phyloP scores from a whole-genome alignment of 1,284 basidiomycete genomes.

The Cystobasidium slooffiae region DNA sequence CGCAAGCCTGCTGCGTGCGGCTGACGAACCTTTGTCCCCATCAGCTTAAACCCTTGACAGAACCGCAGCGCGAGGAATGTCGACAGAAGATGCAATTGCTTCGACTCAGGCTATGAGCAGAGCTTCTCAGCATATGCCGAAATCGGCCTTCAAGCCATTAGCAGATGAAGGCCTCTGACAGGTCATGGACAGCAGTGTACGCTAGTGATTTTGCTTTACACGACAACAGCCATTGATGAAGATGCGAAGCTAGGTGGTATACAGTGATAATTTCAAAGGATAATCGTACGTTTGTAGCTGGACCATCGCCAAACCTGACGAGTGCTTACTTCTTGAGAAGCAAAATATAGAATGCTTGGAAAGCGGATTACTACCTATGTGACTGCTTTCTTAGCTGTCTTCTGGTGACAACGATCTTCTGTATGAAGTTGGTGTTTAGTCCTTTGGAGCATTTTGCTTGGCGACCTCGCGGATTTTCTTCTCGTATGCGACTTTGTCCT shows the following conservation, averaged over 20 bases:
- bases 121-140: background rate
- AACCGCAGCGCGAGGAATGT: slow-evolving; percentile 1
- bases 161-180: background rate
- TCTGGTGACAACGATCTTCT: background rate
- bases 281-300: too few relatives aligned
- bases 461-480: slow-evolving; percentile 43
- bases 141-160: too few relatives aligned
- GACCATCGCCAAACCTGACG: too few relatives aligned
- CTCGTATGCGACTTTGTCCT: slow-evolving; percentile 44
- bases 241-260: too few relatives aligned
- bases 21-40: background rate
- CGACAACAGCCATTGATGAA: slow-evolving; percentile 3
- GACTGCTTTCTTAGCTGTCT: too few relatives aligned
- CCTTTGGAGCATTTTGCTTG: slow-evolving; percentile 37
- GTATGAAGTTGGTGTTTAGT: slow-evolving; percentile 3
- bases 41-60: background rate
- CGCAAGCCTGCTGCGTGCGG: background rate
- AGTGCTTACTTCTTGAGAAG: too few relatives aligned
- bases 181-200: background rate
- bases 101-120: background rate
- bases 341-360: too few relatives aligned
- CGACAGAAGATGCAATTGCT: background rate
- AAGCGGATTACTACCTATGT: too few relatives aligned
- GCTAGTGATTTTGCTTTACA: slow-evolving; percentile 2
- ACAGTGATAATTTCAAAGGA: too few relatives aligned